These are phyloP conservation scores for Gracilaria vermiculophylla DNA, from an alignment of 23 red algal species.

Conservation along the genomic window DNA sequence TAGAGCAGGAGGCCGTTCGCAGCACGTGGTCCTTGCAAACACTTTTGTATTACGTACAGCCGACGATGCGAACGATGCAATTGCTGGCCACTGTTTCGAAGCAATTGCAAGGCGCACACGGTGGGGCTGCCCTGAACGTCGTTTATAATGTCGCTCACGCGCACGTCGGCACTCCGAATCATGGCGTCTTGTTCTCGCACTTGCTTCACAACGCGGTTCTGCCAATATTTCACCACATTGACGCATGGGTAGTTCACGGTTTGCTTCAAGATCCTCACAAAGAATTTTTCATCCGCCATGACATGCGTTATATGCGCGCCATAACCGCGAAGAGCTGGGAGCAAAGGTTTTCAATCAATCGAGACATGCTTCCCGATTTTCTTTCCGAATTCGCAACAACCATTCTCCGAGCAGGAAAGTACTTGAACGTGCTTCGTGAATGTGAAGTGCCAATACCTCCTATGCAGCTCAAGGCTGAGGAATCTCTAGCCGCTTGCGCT, in stretches of 20 bases:
- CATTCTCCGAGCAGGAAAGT: conserved; percentile 77
- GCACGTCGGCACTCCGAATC: conserved; percentile 48
- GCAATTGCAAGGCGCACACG: not conserved
- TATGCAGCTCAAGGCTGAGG: not conserved
- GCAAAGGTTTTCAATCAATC: conserved; percentile 47
- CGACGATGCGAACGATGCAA: conserved; percentile 37
- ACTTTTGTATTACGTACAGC: conserved; percentile 49
- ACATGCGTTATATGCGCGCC: conserved; percentile 36
- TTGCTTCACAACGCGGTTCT: conserved; percentile 25
- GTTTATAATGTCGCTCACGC: conserved; percentile 6
- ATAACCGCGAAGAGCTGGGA: conserved; percentile 49
- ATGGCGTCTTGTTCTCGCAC: conserved; percentile 8
- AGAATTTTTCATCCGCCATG: conserved; percentile 75
- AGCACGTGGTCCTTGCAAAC: conserved; percentile 38
- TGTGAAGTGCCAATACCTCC: conserved; percentile 3
- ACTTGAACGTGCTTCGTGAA: conserved; percentile 65
- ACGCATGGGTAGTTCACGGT: conserved; percentile 56
- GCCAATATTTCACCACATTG: conserved; percentile 37
- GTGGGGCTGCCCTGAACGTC: conserved; percentile 39
- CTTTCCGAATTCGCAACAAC: conserved; percentile 31
- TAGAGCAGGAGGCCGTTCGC: conserved; percentile 16
- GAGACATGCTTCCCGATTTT: conserved; percentile 68
- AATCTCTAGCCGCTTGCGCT: not conserved
- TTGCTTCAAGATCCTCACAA: conserved; percentile 62
- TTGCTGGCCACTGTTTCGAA: conserved; percentile 15